Evolutionary conservation across 805 yeast species (phyloP).

Genomic region (Schwanniomyces vanrijiae): DNA sequence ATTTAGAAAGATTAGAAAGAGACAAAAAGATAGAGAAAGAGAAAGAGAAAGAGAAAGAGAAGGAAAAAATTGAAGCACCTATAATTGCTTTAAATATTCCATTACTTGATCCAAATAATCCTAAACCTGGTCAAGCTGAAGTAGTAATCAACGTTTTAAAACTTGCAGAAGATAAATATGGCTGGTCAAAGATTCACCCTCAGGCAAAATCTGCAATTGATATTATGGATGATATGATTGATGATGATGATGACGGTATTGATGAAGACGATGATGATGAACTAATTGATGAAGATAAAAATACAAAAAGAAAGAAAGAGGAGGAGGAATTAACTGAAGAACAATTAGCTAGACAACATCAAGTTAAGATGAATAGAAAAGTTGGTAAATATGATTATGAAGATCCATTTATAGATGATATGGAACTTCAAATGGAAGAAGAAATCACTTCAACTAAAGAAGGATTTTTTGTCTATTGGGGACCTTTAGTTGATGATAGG

Average conservation of each 20-base stretch:
- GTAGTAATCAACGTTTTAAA: constrained; percentile 70
- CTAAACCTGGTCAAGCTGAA: constrained; percentile 58
- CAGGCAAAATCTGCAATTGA: constrained; percentile 59
- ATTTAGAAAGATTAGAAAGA: constrained; percentile 4
- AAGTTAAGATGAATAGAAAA: constrained; percentile 58
- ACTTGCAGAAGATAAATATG: constrained; percentile 81
- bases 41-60: constrained; percentile 14
- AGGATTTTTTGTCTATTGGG: constrained; percentile 94
- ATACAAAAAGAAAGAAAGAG: constrained; percentile 14
- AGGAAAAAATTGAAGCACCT: constrained; percentile 33
- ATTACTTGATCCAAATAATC: constrained; percentile 43
- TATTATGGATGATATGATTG: constrained; percentile 39
- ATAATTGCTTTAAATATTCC: constrained; percentile 59
- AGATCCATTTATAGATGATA: constrained; percentile 96
- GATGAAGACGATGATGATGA: constrained; percentile 29
- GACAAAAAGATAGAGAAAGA: constrained; percentile 11
- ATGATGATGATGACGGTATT: constrained; percentile 29
- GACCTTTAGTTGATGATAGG: constrained; percentile 71
- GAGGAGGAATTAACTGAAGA: constrained; percentile 36
- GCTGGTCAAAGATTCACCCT: constrained; percentile 72
- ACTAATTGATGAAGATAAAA: constrained; percentile 21
- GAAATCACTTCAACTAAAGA: constrained; percentile 90
- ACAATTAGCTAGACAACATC: constrained; percentile 45
- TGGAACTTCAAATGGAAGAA: constrained; percentile 90
- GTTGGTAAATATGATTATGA: constrained; percentile 89